These are phyloP conservation scores for Periconia macrospinosa DNA, from an alignment of 2,329 filamentous ascomycete genomes.

Conservation along the genomic window DNA sequence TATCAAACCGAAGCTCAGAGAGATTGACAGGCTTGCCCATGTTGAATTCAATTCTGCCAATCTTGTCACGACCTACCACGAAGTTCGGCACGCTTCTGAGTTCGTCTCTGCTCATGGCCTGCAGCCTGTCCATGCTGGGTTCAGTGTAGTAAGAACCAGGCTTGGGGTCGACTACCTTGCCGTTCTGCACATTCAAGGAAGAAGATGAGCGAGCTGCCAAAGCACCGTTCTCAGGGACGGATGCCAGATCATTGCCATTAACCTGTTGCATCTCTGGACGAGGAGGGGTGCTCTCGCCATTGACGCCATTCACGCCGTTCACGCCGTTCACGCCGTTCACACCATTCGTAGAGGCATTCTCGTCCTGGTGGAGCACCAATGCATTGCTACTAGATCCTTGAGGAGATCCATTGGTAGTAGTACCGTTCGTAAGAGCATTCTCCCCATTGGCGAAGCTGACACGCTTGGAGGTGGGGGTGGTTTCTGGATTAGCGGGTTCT, in stretches of 20 bases:
- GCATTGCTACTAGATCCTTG: slow-evolving; percentile 41
- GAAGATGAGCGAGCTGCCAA: slow-evolving; percentile 40
- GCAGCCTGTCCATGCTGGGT: slow-evolving; percentile 73
- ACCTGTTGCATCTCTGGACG: slow-evolving; percentile 70
- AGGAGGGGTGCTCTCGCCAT: slow-evolving; percentile 39
- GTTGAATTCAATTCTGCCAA: slow-evolving; percentile 80
- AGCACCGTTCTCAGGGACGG: slow-evolving; percentile 73
- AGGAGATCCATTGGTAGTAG: slow-evolving; percentile 40
- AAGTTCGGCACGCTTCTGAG: slow-evolving; percentile 74
- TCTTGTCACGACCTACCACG: slow-evolving; percentile 77
- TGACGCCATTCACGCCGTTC: slow-evolving; percentile 44
- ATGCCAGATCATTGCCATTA: slow-evolving; percentile 73
- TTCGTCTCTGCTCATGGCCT: slow-evolving; percentile 77
- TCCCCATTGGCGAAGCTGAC: slow-evolving; percentile 74
- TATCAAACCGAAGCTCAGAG: slow-evolving; percentile 74
- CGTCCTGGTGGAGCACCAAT: slow-evolving; percentile 53
- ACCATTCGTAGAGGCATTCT: slow-evolving; percentile 56
- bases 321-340: slow-evolving; percentile 43
- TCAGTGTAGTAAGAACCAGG: slow-evolving; percentile 86
- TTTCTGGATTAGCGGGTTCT: slow-evolving; percentile 23
- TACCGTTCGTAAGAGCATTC: slow-evolving; percentile 43
- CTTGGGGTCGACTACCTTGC: slow-evolving; percentile 49
- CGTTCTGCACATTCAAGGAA: slow-evolving; percentile 31
- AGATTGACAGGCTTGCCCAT: slow-evolving; percentile 67
- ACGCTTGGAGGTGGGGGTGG: slow-evolving; percentile 59